Evolutionary conservation across 306 rosid species (phyloP).

Genomic region (Potentilla sterilis): DNA sequence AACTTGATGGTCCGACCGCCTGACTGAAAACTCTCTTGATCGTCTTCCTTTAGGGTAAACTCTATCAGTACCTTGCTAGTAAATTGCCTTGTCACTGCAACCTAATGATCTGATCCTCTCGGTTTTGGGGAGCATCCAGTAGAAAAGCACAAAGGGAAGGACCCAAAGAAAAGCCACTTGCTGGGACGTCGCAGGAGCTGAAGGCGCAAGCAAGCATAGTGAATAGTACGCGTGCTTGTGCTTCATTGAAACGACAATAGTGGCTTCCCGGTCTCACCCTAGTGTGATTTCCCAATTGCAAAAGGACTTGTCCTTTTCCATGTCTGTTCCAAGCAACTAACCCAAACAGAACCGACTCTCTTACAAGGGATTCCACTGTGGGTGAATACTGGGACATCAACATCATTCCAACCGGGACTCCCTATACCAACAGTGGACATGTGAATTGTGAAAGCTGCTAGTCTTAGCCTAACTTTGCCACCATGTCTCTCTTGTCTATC

Average conservation of each 20-base stretch:
- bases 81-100: neutral
- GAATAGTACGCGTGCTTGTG: conserved; percentile 38
- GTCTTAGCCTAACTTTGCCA: conserved; percentile 39
- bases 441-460: conserved; percentile 52
- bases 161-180: conserved; percentile 26
- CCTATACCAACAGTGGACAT: neutral
- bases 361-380: neutral
- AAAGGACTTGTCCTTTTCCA: conserved; percentile 48
- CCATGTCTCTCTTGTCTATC: conserved; percentile 22
- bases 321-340: conserved; percentile 50
- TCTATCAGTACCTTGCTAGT: neutral
- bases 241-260: conserved; percentile 37
- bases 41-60: neutral
- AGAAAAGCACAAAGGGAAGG: neutral
- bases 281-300: conserved; percentile 5
- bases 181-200: conserved; percentile 20
- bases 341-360: neutral
- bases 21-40: neutral
- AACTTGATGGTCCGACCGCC: neutral
- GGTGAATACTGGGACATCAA: conserved; percentile 16
- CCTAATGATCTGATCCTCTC: neutral
- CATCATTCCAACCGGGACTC: conserved; percentile 40
- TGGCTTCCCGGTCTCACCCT: conserved; percentile 34
- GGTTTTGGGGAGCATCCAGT: neutral
- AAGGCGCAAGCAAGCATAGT: conserved; percentile 11